Evolutionary conservation across 371 early-diverging fungal species (phyloP).

Genomic region (Chytridium lagenaria): DNA sequence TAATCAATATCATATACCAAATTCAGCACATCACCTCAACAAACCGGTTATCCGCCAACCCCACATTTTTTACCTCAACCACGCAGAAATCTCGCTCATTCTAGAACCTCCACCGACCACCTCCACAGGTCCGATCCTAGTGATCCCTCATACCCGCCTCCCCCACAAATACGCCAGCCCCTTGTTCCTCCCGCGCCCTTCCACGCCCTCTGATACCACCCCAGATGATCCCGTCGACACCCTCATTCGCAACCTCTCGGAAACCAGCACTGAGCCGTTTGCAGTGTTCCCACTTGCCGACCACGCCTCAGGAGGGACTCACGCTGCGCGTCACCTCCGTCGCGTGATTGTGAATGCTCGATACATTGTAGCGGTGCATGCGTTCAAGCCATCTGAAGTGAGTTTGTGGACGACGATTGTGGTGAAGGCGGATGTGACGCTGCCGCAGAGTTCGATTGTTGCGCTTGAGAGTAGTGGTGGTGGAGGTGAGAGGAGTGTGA

Average conservation of each 20-base stretch:
- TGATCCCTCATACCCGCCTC: conserved; percentile 17
- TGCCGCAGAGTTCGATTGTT: not conserved
- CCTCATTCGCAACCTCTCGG: not conserved
- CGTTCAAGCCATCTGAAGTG: not conserved
- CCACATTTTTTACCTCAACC: conserved; percentile 13
- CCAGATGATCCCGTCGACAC: not conserved
- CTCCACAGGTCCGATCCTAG: not conserved
- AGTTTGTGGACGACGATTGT: conserved; percentile 4
- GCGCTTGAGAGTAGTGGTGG: not conserved
- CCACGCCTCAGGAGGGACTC: not conserved
- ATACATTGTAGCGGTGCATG: not conserved
- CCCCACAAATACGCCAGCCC: conserved; percentile 18
- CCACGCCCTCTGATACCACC: not conserved
- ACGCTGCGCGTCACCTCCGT: not conserved
- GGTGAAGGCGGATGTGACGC: conserved; percentile 13
- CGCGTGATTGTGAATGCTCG: conserved; percentile 6
- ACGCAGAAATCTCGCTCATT: not conserved
- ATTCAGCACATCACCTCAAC: not conserved
- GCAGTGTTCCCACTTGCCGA: conserved; percentile 15
- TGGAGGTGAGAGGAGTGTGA: not conserved
- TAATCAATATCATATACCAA: no score
- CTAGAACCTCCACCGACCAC: not conserved
- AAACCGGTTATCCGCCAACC: not conserved
- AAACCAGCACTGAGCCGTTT: conserved; percentile 1
- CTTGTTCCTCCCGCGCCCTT: not conserved